Evolutionary conservation across 225 moss, liverwort and hornwort species (phyloP), one percentile per base, ranked within the genome.

Genomic region (Lunularia cruciata): DNA sequence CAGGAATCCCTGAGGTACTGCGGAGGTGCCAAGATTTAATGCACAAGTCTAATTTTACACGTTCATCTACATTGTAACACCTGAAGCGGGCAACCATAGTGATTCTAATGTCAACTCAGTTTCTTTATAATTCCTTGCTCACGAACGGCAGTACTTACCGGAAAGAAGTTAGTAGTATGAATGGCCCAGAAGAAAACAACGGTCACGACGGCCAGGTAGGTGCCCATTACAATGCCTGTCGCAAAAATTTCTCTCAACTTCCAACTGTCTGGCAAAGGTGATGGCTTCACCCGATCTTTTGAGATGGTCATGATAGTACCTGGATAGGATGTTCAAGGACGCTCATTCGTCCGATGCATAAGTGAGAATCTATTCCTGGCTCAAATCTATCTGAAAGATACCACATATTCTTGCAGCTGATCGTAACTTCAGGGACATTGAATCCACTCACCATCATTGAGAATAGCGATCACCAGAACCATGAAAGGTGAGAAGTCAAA

Each of bases 271-370:
- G 71, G 77, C 1, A 72, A 33, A 3, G 77, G 77, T 38, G 77
- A 77, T n/a, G 77, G 77, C 52, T 71, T 77, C 57, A 77, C 77
- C 5, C 77, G 77, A 67, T 77, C 78, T 45, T 78, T 72, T 32
- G 78, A 73, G 10, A 78, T 78, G 27, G 78, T 73, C 78, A 78
- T 78, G 27, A 78, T 78, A 25, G 78, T 78, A 58, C 76, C 75
- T 74, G 32, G n/a, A n/a, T 42, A 70, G 8, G 45, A 12, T 31
- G 19, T 12, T 9, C 18, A 12, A 45, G 45, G 18, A 45, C 8
- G 18, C 45, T 18, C 45, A 3, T 3, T 3, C 12, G 2, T 18
- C 18, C 45, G 11, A 61, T 36, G 14, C 22, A 61, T 37, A 19
- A 61, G 2, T 36, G 20, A 16, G 8, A 19, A 6, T 2, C 4